Conservation (phyloP, 2,329 filamentous ascomycete genomes). For the Trichoderma asperellum region DNA sequence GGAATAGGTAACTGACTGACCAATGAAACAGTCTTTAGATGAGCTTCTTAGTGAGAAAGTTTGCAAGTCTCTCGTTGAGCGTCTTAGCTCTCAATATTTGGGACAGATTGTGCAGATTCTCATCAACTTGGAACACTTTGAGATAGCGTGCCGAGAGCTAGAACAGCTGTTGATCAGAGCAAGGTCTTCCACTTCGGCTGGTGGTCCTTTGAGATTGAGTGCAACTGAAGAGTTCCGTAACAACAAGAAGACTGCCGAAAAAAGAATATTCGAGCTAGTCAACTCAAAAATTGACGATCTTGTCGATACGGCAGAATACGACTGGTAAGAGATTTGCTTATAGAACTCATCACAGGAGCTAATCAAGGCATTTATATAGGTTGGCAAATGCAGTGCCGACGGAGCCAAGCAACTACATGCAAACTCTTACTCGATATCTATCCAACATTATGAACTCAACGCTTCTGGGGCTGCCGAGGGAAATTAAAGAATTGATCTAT, state of each 20-base stretch:
- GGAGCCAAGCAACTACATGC: slow-evolving; percentile 91
- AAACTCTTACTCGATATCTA: slow-evolving; percentile 88
- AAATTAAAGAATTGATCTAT: slow-evolving; percentile 97
- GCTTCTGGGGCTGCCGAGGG: slow-evolving; percentile 85
- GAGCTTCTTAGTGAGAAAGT: slow-evolving; percentile 92
- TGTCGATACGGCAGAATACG: slow-evolving; percentile 95
- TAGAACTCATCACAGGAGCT: slow-evolving; percentile 27
- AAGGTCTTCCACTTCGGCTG: slow-evolving; percentile 78
- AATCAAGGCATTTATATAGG: slow-evolving; percentile 41
- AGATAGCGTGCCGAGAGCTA: slow-evolving; percentile 86
- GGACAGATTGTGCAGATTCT: slow-evolving; percentile 98
- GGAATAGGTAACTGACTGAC: slow-evolving; percentile 1
- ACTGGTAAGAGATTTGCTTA: slow-evolving; percentile 63
- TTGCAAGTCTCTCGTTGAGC: slow-evolving; percentile 85
- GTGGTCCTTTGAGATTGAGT: slow-evolving; percentile 75
- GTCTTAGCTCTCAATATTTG: slow-evolving; percentile 87
- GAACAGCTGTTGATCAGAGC: slow-evolving; percentile 85
- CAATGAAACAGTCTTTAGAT: slow-evolving; percentile 72
- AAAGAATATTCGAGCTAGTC: slow-evolving; percentile 96
- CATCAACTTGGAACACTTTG: slow-evolving; percentile 96
- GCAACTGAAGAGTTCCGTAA: slow-evolving; percentile 85
- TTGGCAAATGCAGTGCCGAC: slow-evolving; percentile 60
- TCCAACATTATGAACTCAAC: slow-evolving; percentile 97
- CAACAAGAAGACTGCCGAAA: slow-evolving; percentile 95
- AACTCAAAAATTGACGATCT: slow-evolving; percentile 99